phyloP scores from a whole-genome alignment of 371 early-diverging fungal genomes.

The Lichtheimia ornata region DNA sequence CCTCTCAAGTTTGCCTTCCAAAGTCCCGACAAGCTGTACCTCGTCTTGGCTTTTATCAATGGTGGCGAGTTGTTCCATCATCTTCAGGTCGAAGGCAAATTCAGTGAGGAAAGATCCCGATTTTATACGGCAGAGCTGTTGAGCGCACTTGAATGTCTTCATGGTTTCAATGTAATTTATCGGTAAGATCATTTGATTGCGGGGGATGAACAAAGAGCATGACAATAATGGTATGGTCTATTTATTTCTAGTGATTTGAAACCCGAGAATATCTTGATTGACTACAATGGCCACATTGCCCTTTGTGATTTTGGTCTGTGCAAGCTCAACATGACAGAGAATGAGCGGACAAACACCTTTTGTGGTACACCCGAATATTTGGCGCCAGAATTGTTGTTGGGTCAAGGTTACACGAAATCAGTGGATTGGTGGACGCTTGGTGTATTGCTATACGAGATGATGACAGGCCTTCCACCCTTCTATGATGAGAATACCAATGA shows the following conservation, averaged over 20 bases:
- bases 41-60: conserved; percentile 90
- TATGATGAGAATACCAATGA: conserved; percentile 95
- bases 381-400: conserved; percentile 94
- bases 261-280: conserved; percentile 97
- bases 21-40: conserved; percentile 83
- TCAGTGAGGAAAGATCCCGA: conserved; percentile 65
- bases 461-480: conserved; percentile 94
- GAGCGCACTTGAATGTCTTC: conserved; percentile 86
- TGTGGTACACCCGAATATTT: conserved; percentile 99
- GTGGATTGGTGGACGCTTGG: conserved; percentile 99
- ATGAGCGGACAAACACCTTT: conserved; percentile 92
- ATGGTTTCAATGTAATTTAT: conserved; percentile 87
- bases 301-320: conserved; percentile 98
- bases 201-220: neutral
- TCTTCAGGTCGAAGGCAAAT: conserved; percentile 78
- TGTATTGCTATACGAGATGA: conserved; percentile 95
- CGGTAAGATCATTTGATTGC: conserved; percentile 37
- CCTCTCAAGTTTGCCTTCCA: conserved; percentile 89
- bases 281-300: conserved; percentile 95
- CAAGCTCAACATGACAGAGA: conserved; percentile 93
- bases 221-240: neutral
- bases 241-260: conserved; percentile 76
- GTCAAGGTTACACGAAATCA: conserved; percentile 91
- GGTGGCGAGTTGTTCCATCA: conserved; percentile 96
- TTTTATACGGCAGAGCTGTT: conserved; percentile 79